Evolutionary conservation across 2,329 filamentous ascomycete genomes (phyloP).

Genomic region (Cladosporium sp.): DNA sequence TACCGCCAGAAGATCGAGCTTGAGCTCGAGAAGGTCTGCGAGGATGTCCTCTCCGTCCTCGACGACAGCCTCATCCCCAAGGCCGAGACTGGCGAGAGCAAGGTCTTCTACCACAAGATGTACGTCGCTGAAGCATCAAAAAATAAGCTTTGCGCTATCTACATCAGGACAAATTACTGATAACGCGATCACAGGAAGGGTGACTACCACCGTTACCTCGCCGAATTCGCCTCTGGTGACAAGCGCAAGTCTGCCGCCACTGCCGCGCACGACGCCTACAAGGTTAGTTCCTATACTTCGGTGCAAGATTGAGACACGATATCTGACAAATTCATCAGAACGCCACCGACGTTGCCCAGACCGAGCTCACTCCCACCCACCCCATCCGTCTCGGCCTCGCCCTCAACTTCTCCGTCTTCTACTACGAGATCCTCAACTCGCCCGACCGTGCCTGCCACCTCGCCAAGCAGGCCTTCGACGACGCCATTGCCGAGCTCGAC

Average conservation of each 20-base stretch:
- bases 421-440: conserved; percentile 99
- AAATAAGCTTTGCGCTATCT: neutral
- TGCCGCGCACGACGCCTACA: conserved; percentile 92
- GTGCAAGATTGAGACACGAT: neutral
- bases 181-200: conserved; percentile 69
- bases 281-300: conserved; percentile 59
- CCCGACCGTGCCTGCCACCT: conserved; percentile 97
- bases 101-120: conserved; percentile 99
- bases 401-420: conserved; percentile 99
- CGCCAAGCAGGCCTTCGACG: conserved; percentile 98
- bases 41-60: conserved; percentile 94
- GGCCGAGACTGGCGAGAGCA: conserved; percentile 94
- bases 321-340: conserved; percentile 57
- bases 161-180: conserved; percentile 20
- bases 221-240: conserved; percentile 89
- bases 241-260: conserved; percentile 88
- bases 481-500: conserved; percentile 98
- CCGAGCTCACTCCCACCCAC: conserved; percentile 94
- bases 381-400: conserved; percentile 96
- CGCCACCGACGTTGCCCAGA: conserved; percentile 97
- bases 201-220: conserved; percentile 94
- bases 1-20: conserved; percentile 98
- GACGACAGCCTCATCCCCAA: conserved; percentile 93
- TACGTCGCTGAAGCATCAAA: conserved; percentile 52
- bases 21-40: conserved; percentile 96